These are phyloP conservation scores for Entomortierella beljakovae DNA, from an alignment of 192 early-diverging fungal genomes.

Conservation along the genomic window DNA sequence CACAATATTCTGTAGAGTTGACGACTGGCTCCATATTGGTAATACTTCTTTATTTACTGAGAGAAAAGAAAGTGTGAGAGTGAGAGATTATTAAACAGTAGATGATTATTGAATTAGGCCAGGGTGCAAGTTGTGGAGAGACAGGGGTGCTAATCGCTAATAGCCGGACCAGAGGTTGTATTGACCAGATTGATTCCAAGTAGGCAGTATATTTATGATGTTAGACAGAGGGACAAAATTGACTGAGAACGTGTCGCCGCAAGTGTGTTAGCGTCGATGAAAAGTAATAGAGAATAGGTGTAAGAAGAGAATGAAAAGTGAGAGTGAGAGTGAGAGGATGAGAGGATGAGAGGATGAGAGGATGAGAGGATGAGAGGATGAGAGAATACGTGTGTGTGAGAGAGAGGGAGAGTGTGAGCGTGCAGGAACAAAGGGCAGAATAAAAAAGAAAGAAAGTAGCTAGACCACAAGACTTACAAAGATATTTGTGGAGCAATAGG, in stretches of 20 bases:
- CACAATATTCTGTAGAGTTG: constrained; percentile 49
- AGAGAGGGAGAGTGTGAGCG: background rate
- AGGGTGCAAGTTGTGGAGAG: too few relatives aligned
- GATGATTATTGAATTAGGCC: background rate
- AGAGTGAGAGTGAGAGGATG: background rate
- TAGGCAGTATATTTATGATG: too few relatives aligned
- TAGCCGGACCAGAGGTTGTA: background rate
- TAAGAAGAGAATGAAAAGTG: background rate
- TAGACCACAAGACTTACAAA: background rate
- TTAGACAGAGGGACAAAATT: too few relatives aligned
- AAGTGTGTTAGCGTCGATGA: too few relatives aligned
- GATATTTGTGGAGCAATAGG: background rate
- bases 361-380: background rate
- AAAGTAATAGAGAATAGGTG: background rate
- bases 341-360: background rate
- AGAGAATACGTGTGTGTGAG: background rate
- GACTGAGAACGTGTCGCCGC: too few relatives aligned
- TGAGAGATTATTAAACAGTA: background rate
- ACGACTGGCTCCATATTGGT: constrained; percentile 25
- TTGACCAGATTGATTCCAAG: too few relatives aligned
- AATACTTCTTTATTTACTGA: background rate
- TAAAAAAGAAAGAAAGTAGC: background rate
- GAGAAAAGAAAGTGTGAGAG: too few relatives aligned
- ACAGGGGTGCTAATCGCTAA: background rate
- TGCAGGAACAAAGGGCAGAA: background rate